A percentile compares a stretch with the other conserved stretches of the same genome.
phyloP scores from a whole-genome alignment of 139 green algal species.

The Raphidocelis subcapitata region DNA sequence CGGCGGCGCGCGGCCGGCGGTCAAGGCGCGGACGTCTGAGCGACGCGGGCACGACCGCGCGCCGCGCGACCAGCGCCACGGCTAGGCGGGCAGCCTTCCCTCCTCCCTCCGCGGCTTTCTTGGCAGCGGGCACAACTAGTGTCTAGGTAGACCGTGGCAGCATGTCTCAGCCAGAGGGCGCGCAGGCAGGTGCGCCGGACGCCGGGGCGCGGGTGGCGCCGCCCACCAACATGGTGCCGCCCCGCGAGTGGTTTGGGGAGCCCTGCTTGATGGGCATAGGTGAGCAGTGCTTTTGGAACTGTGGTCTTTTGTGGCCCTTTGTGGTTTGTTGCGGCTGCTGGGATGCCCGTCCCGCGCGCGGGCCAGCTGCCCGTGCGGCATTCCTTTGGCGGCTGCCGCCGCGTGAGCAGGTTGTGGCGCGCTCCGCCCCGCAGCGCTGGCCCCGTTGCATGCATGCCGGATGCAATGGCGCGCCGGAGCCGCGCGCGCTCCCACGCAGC shows the following conservation, averaged over 20 bases:
- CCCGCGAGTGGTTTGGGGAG: slow-evolving; percentile 24
- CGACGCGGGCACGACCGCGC: not conserved
- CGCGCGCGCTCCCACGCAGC: no score
- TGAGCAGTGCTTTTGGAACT: slow-evolving; percentile 18
- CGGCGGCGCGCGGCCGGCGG: not conserved
- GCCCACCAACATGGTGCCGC: slow-evolving; percentile 8
- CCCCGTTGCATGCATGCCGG: not conserved
- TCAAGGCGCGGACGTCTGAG: not conserved
- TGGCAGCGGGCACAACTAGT: not conserved
- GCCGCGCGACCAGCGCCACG: not conserved
- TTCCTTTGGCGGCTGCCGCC: not conserved
- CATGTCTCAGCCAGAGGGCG: not conserved
- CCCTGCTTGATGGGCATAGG: slow-evolving; percentile 71
- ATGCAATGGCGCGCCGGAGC: no score
- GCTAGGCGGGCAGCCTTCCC: not conserved
- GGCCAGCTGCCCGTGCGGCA: no score
- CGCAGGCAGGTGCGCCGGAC: not conserved
- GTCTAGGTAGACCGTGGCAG: slow-evolving; percentile 3
- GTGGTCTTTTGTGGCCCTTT: not conserved
- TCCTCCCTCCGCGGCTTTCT: not conserved
- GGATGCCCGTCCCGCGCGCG: no score
- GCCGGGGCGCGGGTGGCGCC: no score
- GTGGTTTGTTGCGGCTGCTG: no score
- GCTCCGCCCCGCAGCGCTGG: not conserved
- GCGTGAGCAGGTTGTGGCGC: not conserved